Evolutionary conservation across 768 basidiomycete genomes (phyloP), one percentile per base, ranked within the genome.

Genomic region (Leccinum truebloodii): DNA sequence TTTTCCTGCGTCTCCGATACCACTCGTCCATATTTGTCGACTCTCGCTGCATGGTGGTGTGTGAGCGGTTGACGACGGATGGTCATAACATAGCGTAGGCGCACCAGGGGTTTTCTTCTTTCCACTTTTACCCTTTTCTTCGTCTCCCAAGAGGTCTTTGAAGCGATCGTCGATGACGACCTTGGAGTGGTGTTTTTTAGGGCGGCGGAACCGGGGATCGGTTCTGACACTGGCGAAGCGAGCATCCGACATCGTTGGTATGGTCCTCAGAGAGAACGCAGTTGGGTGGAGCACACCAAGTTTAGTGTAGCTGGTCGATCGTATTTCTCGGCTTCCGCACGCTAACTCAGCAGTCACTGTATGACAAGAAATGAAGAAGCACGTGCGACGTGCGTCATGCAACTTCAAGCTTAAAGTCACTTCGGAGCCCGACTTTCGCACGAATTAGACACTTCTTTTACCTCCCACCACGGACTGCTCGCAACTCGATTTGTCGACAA

Each of bases 101-200:
- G 64, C 48, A 66, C 67, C 58, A 0, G 56, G 10, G 44, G n/a
- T 44, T 44, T 44, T 44, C 59, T 30, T 13, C 66, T 67, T 71
- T 30, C 54, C 57, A 70, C 81, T 80, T 64, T 71, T 57, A 53
- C 71, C 77, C 48, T 67, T 70, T 59, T 80, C 79, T 58, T 74
- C 78, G 14, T 79, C 75, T 59, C 82, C 78, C 49, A 98, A 85
- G 20, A 97, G 81, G 57, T 81, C 78, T 73, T 89, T 92, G 82
- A 98, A 99, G 24, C 97, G 87, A 12, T 94, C 88, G 72, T 99
- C 97, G 39, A 98, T 83, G 56, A 90, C 84, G 55, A 97, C 88
- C 75, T 95, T 97, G 64, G 85, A 78, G 59, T 86, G 78, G 37
- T 88, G 85, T 74, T 88, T 92, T 72, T 86, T 91, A 2, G 92